A percentile compares a stretch with the other conserved stretches of the same genome.
These are phyloP conservation scores for Dactylorhiza incarnata DNA, from an alignment of 106 monocot genomes.

Conservation along the genomic window DNA sequence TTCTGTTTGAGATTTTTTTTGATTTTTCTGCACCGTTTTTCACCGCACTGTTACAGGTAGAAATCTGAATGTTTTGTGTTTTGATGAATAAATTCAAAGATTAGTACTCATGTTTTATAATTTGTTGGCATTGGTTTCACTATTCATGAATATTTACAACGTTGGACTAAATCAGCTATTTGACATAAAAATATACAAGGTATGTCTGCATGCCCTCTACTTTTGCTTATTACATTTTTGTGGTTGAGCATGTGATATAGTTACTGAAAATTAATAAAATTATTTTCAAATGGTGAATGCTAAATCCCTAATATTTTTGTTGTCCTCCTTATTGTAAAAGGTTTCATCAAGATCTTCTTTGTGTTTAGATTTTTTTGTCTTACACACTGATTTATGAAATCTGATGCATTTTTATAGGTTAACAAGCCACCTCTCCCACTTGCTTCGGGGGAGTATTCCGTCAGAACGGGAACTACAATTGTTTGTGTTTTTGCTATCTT, in stretches of 20 bases:
- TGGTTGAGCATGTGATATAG: background rate
- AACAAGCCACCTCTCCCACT: constrained; percentile 92
- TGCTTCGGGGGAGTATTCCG: constrained; percentile 88
- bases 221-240: background rate
- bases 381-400: background rate
- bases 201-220: constrained; percentile 15
- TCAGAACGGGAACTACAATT: constrained; percentile 51
- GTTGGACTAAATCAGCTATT: constrained; percentile 94
- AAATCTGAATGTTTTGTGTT: constrained; percentile 1
- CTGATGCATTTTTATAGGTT: constrained; percentile 35
- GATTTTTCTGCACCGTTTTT: constrained; percentile 83
- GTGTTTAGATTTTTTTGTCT: background rate
- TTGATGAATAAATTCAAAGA: background rate
- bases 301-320: background rate
- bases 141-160: constrained; percentile 98
- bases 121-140: constrained; percentile 68
- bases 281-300: background rate
- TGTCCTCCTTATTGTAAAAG: background rate
- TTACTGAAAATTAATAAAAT: background rate
- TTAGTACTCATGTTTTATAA: constrained; percentile 1
- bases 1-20: constrained; percentile 60
- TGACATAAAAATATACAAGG: constrained; percentile 99
- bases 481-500: constrained; percentile 64
- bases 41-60: constrained; percentile 77
- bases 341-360: constrained; percentile 3